These are phyloP conservation scores for Leptodermis oblonga DNA, from an alignment of 257 asterid genomes.

Conservation along the genomic window DNA sequence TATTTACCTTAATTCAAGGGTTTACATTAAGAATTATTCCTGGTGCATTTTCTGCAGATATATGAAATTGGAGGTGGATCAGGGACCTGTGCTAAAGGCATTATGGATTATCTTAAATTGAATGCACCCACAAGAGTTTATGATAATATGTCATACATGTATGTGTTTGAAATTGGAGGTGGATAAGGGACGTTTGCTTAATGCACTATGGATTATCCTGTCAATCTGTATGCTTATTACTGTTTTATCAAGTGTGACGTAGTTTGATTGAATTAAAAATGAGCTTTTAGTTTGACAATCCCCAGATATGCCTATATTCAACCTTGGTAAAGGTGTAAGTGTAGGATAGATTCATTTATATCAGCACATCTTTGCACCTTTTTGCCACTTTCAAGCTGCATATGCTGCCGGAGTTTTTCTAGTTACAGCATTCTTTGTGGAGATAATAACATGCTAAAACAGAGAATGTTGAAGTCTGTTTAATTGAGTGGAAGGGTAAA, in stretches of 20 bases:
- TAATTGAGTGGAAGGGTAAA: not conserved
- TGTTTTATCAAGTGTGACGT: not conserved
- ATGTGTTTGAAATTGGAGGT: constrained; percentile 86
- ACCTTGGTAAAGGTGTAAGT: not conserved
- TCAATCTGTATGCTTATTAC: not conserved
- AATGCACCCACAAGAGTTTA: constrained; percentile 96
- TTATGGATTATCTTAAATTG: constrained; percentile 88
- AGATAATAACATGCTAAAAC: not conserved
- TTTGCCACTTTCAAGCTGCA: not conserved
- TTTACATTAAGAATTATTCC: not conserved
- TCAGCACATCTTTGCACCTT: not conserved
- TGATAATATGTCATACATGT: constrained; percentile 77
- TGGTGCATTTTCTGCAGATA: constrained; percentile 51
- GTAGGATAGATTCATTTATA: not conserved
- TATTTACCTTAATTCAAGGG: not conserved
- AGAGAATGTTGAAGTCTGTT: not conserved
- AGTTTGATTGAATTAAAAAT: not conserved
- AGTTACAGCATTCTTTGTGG: not conserved
- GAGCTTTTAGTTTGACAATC: not conserved
- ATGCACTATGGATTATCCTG: constrained; percentile 83
- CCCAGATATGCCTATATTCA: not conserved
- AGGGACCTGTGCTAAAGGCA: constrained; percentile 97
- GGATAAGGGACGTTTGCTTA: constrained; percentile 94
- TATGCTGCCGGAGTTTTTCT: not conserved
- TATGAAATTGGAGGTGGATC: constrained; percentile 99